phyloP scores from a whole-genome alignment of 1,284 basidiomycete genomes.

The Mycena sp. region DNA sequence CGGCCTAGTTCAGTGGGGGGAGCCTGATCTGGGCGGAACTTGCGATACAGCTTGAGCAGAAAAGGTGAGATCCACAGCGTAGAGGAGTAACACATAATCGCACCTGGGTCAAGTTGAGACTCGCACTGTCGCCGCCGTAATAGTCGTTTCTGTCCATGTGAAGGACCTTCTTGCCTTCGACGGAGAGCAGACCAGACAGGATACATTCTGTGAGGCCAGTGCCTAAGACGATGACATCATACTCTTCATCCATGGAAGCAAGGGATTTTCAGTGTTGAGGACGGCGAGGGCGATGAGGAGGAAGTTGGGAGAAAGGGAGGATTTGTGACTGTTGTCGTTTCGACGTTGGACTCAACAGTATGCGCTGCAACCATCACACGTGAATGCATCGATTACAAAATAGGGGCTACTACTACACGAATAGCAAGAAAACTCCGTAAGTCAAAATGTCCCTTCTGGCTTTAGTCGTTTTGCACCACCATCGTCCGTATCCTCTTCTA shows the following conservation, averaged over 20 bases:
- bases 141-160: slow-evolving; percentile 99
- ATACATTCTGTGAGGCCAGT: slow-evolving; percentile 99
- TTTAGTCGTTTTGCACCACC: slow-evolving; percentile 34
- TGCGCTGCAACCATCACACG: slow-evolving; percentile 11
- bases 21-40: slow-evolving; percentile 85
- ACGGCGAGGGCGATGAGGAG: neutral
- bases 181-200: slow-evolving; percentile 94
- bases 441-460: slow-evolving; percentile 20
- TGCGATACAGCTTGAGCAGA: slow-evolving; percentile 87
- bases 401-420: slow-evolving; percentile 8
- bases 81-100: slow-evolving; percentile 34
- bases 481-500: slow-evolving; percentile 36
- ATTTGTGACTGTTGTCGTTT: too few species aligned
- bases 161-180: slow-evolving; percentile 99
- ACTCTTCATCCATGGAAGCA: slow-evolving; percentile 86
- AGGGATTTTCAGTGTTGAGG: slow-evolving; percentile 9
- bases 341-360: neutral
- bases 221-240: slow-evolving; percentile 93
- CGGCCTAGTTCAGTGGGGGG: slow-evolving; percentile 86
- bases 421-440: neutral
- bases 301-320: too few species aligned
- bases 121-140: slow-evolving; percentile 98
- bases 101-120: slow-evolving; percentile 97
- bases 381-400: slow-evolving; percentile 21
- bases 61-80: slow-evolving; percentile 32